Evolutionary conservation across 2,329 filamentous ascomycete species (phyloP).

Genomic region (Trichoderma oligosporum): DNA sequence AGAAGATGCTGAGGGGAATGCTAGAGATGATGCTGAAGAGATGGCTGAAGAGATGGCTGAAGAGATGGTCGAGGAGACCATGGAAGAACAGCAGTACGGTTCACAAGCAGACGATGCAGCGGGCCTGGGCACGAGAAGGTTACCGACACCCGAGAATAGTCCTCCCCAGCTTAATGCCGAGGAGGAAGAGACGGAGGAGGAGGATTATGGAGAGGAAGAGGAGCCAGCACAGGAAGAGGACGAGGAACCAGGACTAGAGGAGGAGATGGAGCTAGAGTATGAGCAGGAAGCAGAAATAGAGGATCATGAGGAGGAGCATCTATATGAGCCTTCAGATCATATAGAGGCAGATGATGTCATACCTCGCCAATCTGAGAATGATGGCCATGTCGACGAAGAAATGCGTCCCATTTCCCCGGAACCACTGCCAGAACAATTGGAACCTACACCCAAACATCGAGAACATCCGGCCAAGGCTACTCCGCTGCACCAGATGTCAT

Average conservation of each 20-base stretch:
- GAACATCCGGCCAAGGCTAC: constrained; percentile 31
- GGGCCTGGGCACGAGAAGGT: constrained; percentile 41
- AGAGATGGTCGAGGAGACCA: background rate
- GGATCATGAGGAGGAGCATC: background rate
- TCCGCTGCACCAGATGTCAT: constrained; percentile 38
- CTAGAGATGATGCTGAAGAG: background rate
- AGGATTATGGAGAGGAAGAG: background rate
- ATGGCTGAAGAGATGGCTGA: background rate
- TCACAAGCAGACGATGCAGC: constrained; percentile 24
- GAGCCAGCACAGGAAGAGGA: background rate
- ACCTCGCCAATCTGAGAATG: background rate
- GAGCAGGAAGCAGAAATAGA: constrained; percentile 10
- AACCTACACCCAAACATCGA: constrained; percentile 18
- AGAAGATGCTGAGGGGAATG: background rate
- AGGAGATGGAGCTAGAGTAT: background rate
- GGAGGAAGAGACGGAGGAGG: background rate
- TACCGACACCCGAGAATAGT: constrained; percentile 53
- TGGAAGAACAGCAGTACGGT: background rate
- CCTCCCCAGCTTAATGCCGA: constrained; percentile 30
- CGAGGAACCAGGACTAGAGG: background rate
- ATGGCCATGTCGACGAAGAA: constrained; percentile 16
- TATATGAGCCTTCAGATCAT: background rate
- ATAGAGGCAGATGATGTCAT: background rate
- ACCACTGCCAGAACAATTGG: constrained; percentile 3
- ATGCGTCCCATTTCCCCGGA: constrained; percentile 19